phyloP scores from a whole-genome alignment of 371 early-diverging fungal species.

The Rhizopus sp. region DNA sequence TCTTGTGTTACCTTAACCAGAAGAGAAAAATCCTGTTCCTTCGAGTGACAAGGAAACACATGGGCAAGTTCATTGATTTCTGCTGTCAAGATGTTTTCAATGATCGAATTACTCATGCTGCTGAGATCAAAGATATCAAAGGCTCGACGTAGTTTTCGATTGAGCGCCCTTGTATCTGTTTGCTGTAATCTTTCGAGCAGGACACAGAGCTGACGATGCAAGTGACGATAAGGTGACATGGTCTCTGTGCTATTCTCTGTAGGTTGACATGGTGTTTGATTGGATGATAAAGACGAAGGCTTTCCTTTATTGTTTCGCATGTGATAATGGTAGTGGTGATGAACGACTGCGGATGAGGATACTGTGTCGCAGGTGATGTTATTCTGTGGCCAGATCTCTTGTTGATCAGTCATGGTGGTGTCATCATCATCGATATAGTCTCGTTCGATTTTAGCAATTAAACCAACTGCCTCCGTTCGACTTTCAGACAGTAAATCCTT shows the following conservation, averaged over 20 bases:
- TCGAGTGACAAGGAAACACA: background rate
- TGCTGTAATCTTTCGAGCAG: conserved; percentile 49
- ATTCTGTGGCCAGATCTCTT: conserved; percentile 1
- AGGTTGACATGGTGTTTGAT: too few relatives aligned
- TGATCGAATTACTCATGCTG: conserved; percentile 72
- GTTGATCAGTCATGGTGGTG: conserved; percentile 11
- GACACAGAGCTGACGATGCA: conserved; percentile 24
- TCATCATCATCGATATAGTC: conserved; percentile 7
- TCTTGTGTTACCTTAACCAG: conserved; percentile 52
- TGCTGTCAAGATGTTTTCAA: conserved; percentile 59
- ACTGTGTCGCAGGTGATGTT: conserved; percentile 10
- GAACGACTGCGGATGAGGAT: conserved; percentile 30
- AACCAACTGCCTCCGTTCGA: background rate
- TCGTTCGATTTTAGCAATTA: background rate
- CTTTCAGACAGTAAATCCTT: conserved; percentile 39
- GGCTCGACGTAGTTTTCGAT: conserved; percentile 56
- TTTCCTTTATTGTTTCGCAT: conserved; percentile 13
- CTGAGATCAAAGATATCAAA: conserved; percentile 76
- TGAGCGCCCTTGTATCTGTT: conserved; percentile 62
- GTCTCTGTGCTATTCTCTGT: conserved; percentile 7
- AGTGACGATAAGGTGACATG: conserved; percentile 25
- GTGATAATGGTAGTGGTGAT: conserved; percentile 49
- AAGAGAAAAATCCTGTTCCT: conserved; percentile 30
- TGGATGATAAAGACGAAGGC: background rate
- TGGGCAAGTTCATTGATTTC: conserved; percentile 54